Percentiles rank a stretch among this genome's conserved stretches.
Evolutionary conservation across 1,284 basidiomycete genomes (phyloP).

Genomic region (Uromyces viciae-fabae): DNA sequence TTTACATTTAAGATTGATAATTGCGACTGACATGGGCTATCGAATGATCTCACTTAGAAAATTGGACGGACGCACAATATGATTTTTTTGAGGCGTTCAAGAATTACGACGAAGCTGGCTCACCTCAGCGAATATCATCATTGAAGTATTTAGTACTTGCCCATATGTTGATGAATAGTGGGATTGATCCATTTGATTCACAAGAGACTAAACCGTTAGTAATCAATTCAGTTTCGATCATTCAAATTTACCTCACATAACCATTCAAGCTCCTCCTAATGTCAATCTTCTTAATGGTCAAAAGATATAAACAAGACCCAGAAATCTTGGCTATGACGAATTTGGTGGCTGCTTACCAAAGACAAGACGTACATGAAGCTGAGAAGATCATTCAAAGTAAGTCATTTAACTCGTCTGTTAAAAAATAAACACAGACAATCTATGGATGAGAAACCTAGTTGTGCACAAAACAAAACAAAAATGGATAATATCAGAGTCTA

Average conservation of each 20-base stretch:
- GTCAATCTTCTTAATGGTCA: neutral
- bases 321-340: constrained; percentile 98
- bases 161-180: constrained; percentile 96
- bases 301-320: constrained; percentile 87
- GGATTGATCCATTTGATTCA: constrained; percentile 98
- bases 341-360: constrained; percentile 91
- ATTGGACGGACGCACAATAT: constrained; percentile 93
- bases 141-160: constrained; percentile 97
- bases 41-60: constrained; percentile 64
- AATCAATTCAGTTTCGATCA: neutral
- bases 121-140: constrained; percentile 91
- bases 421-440: too few relatives aligned
- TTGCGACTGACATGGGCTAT: constrained; percentile 13
- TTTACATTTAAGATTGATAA: constrained; percentile 21
- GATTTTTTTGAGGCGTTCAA: constrained; percentile 99
- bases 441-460: too few relatives aligned
- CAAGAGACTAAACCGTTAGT: constrained; percentile 95
- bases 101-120: constrained; percentile 97
- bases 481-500: too few relatives aligned
- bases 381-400: constrained; percentile 86
- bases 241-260: neutral
- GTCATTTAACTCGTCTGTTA: constrained; percentile 48
- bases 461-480: too few relatives aligned
- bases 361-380: constrained; percentile 88
- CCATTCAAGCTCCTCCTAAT: neutral